Evolutionary conservation across 1,139 yeast genomes (phyloP).

Genomic region (Diutina scorzettiae): DNA sequence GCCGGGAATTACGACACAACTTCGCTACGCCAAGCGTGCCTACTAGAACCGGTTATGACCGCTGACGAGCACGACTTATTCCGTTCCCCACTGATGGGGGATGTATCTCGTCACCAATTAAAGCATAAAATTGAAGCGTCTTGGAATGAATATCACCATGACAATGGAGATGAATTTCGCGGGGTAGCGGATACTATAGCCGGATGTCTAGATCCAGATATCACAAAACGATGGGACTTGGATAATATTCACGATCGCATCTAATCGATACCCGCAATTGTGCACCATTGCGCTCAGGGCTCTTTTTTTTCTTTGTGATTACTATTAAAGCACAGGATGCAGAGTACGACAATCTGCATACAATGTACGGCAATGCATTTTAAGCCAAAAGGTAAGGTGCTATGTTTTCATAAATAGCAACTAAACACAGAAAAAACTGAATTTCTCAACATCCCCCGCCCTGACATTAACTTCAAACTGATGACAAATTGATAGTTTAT

Average conservation of each 20-base stretch:
- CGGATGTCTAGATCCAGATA: slow-evolving; percentile 44
- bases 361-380: too few species aligned
- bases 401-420: too few species aligned
- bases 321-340: too few species aligned
- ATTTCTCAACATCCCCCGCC: too few species aligned
- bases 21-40: slow-evolving; percentile 21
- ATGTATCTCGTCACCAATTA: slow-evolving; percentile 13
- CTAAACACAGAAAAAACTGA: too few species aligned
- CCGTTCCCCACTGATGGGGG: slow-evolving; percentile 14
- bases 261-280: too few species aligned
- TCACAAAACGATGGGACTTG: slow-evolving; percentile 39
- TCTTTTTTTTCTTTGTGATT: too few species aligned
- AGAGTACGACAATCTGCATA: too few species aligned
- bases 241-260: neutral
- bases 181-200: slow-evolving; percentile 32
- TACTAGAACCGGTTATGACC: slow-evolving; percentile 18
- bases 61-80: slow-evolving; percentile 7
- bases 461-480: too few species aligned
- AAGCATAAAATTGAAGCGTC: slow-evolving; percentile 10
- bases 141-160: slow-evolving; percentile 15
- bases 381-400: too few species aligned
- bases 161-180: slow-evolving; percentile 14
- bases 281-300: too few species aligned
- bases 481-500: too few species aligned
- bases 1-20: slow-evolving; percentile 48